phyloP scores from a whole-genome alignment of 2,329 filamentous ascomycete species.

The Mariannaea sp. region DNA sequence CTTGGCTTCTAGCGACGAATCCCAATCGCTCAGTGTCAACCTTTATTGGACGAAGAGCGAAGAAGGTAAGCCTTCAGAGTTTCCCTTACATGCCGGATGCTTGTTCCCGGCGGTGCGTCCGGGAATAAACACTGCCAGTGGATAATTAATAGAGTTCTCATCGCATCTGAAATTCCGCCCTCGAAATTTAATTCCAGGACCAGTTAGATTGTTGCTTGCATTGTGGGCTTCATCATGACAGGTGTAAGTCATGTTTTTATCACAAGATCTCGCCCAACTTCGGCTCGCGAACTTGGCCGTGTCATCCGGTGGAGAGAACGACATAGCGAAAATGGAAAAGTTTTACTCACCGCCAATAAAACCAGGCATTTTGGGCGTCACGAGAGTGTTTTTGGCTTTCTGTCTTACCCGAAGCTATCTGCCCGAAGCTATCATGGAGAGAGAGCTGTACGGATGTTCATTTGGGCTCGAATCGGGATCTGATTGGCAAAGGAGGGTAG shows the following conservation, averaged over 20 bases:
- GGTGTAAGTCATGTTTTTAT: background rate
- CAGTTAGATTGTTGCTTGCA: background rate
- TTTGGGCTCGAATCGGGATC: too few relatives aligned
- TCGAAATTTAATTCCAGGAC: background rate
- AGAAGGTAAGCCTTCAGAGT: background rate
- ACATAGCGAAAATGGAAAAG: too few relatives aligned
- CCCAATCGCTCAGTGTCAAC: background rate
- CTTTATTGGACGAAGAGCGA: background rate
- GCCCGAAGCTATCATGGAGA: too few relatives aligned
- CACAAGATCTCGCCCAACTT: background rate
- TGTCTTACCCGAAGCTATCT: too few relatives aligned
- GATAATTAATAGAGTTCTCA: background rate
- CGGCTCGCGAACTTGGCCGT: background rate
- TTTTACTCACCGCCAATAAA: too few relatives aligned
- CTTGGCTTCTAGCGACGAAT: background rate
- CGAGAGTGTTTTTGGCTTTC: too few relatives aligned
- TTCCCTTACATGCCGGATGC: background rate
- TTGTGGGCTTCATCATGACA: background rate
- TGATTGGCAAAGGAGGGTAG: too few relatives aligned
- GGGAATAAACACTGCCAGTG: background rate
- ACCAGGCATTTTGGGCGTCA: too few relatives aligned
- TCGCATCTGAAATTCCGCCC: background rate
- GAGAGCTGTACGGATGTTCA: too few relatives aligned
- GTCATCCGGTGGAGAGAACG: background rate
- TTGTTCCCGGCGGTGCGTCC: background rate